Conservation (phyloP, 2,329 filamentous ascomycete species). For the Penicillium sp. region DNA sequence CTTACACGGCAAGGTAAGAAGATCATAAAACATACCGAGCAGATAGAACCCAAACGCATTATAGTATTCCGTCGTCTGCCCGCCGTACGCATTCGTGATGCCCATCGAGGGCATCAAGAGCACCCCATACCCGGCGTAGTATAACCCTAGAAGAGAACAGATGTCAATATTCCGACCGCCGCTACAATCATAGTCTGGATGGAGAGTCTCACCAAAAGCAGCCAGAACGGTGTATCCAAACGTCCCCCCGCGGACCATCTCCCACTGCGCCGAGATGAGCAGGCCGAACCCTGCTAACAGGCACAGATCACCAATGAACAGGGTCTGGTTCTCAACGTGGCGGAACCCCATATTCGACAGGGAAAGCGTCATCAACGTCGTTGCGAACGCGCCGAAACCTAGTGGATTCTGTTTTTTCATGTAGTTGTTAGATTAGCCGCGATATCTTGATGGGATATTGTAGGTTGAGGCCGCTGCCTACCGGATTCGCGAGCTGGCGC, state of each 20-base stretch:
- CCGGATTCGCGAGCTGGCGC: not conserved
- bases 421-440: not conserved
- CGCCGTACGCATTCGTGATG: constrained; percentile 51
- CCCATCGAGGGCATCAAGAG: constrained; percentile 55
- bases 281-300: constrained; percentile 58
- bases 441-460: too few relatives aligned
- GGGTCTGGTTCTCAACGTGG: constrained; percentile 56
- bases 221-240: constrained; percentile 60
- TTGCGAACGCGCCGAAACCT: constrained; percentile 59
- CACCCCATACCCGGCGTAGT: constrained; percentile 57
- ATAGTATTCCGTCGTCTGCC: constrained; percentile 50
- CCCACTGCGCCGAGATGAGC: constrained; percentile 62
- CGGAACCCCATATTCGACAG: constrained; percentile 62
- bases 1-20: too few relatives aligned
- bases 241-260: constrained; percentile 57
- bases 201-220: constrained; percentile 52
- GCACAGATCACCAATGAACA: constrained; percentile 62
- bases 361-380: constrained; percentile 59
- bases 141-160: constrained; percentile 41
- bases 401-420: constrained; percentile 33
- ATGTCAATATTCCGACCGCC: not conserved
- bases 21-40: not conserved
- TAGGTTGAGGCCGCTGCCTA: not conserved
- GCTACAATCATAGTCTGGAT: too few relatives aligned
- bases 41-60: constrained; percentile 55